Evolutionary conservation across 345 rosid species (phyloP).

Genomic region (Conringia planisiliqua): DNA sequence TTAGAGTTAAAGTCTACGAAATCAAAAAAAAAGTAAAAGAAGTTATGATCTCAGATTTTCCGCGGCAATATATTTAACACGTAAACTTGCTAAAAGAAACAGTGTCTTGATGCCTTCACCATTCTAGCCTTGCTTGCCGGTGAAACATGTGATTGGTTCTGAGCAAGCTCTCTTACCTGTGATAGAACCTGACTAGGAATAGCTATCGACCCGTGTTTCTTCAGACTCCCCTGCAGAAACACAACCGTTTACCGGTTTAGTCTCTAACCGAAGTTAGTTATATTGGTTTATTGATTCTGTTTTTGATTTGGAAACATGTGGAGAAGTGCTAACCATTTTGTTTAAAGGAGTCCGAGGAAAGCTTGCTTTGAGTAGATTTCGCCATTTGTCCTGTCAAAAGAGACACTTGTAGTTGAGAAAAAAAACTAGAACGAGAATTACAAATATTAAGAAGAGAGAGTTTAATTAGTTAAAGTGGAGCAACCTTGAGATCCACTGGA

Average conservation of each 20-base stretch:
- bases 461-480: not conserved
- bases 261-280: not conserved
- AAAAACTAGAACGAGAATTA: not conserved
- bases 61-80: not conserved
- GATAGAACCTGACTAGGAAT: constrained; percentile 62
- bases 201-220: constrained; percentile 63
- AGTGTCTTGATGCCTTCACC: constrained; percentile 40
- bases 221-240: constrained; percentile 45
- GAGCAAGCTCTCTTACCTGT: constrained; percentile 77
- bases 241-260: not conserved
- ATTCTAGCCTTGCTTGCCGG: constrained; percentile 40
- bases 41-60: not conserved
- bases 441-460: not conserved
- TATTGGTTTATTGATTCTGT: not conserved
- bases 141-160: constrained; percentile 51
- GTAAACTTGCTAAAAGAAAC: constrained; percentile 47
- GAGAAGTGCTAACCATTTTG: constrained; percentile 46
- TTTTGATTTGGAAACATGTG: not conserved
- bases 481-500: constrained; percentile 93
- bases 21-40: not conserved
- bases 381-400: constrained; percentile 78
- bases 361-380: constrained; percentile 87
- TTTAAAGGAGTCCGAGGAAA: constrained; percentile 56
- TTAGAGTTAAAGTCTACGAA: not conserved
- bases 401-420: not conserved